Evolutionary conservation across 192 early-diverging fungal genomes (phyloP).

Genomic region (Podila clonocystis): DNA sequence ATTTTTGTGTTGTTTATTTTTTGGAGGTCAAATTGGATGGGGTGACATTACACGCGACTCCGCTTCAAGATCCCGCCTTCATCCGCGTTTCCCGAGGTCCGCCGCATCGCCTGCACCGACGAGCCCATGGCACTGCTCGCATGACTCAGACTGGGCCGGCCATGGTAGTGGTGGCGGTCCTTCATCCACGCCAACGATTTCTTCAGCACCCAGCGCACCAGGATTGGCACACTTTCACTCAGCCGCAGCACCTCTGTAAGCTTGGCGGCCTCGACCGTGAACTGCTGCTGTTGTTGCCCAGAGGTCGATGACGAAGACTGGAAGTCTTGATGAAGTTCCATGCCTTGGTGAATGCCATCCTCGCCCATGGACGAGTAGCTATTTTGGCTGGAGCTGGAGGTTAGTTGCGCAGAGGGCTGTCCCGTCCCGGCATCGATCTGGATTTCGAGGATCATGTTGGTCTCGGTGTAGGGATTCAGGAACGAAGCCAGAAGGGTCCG

Average conservation of each 20-base stretch:
- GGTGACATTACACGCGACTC: slow-evolving; percentile 9
- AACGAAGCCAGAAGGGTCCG: slow-evolving; percentile 32
- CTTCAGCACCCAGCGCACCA: slow-evolving; percentile 48
- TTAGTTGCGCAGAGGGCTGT: slow-evolving; percentile 11
- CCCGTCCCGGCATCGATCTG: slow-evolving; percentile 37
- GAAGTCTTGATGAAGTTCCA: slow-evolving; percentile 2
- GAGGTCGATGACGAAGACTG: background rate
- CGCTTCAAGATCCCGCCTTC: slow-evolving; percentile 38
- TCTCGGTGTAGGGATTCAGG: slow-evolving; percentile 34
- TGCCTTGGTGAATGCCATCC: background rate
- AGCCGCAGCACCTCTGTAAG: slow-evolving; percentile 37
- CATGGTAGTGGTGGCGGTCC: slow-evolving; percentile 18
- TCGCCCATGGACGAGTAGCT: background rate
- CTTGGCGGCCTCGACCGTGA: slow-evolving; percentile 16
- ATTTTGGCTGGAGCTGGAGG: background rate
- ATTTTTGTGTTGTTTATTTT: too few relatives aligned
- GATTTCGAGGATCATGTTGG: slow-evolving; percentile 30
- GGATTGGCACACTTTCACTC: slow-evolving; percentile 45
- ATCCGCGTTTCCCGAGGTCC: slow-evolving; percentile 15
- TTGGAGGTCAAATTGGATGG: too few relatives aligned
- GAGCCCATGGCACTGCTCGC: background rate
- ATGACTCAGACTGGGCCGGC: background rate
- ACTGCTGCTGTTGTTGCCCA: slow-evolving; percentile 2
- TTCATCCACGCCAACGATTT: slow-evolving; percentile 37
- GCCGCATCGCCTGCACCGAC: slow-evolving; percentile 8